A percentile compares a stretch with the other conserved stretches of the same genome.
phyloP scores from a whole-genome alignment of 2,329 filamentous ascomycete species.

The Botrytis pseudocinerea region DNA sequence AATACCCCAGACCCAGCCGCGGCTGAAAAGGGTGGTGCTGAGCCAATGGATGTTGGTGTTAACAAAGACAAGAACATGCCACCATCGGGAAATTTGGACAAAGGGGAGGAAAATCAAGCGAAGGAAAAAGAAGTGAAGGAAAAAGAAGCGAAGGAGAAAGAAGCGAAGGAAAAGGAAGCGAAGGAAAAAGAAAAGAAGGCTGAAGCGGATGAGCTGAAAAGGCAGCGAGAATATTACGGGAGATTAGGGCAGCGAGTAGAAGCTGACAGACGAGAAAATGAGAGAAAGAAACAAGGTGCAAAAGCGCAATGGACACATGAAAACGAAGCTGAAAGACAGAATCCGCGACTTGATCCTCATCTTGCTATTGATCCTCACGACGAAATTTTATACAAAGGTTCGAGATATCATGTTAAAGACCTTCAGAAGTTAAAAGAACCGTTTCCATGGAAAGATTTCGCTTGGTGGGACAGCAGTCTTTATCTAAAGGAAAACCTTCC shows the following conservation, averaged over 20 bases:
- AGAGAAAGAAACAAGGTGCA: no score
- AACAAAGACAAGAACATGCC: not conserved
- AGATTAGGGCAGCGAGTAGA: no score
- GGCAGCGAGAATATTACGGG: no score
- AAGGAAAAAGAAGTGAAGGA: not conserved
- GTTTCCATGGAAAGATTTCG: not conserved
- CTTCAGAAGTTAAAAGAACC: no score
- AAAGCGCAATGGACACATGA: no score
- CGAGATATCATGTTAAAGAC: no score
- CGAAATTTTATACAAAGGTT: rapidly evolving
- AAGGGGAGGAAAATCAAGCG: not conserved
- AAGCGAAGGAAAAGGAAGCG: not conserved
- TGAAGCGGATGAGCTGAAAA: no score
- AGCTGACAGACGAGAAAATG: no score
- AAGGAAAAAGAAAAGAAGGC: not conserved
- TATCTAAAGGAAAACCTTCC: not conserved
- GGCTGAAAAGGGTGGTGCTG: not conserved
- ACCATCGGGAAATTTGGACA: not conserved
- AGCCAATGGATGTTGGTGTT: not conserved
- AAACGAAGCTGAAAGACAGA: no score
- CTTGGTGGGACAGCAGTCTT: not conserved
- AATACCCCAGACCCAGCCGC: not conserved
- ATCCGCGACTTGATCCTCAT: no score
- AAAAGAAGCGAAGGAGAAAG: not conserved
- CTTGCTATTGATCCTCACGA: no score